These are phyloP conservation scores for Globisporangium takayamanum DNA, from an alignment of 352 stramenopile species.

Conservation along the genomic window DNA sequence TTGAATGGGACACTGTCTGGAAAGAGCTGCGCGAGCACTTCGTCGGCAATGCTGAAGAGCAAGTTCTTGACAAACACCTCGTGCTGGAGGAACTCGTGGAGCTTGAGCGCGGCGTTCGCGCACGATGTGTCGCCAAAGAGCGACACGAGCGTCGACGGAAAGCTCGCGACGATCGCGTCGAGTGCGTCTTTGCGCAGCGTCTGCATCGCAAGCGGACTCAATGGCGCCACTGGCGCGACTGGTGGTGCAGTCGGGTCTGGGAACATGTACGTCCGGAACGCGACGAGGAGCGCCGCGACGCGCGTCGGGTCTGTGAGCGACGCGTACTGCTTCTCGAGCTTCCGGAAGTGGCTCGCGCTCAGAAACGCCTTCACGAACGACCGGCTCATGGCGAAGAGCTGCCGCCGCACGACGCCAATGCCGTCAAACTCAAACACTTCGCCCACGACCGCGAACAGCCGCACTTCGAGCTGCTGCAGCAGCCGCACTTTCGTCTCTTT, in stretches of 20 bases:
- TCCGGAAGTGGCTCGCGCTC: slow-evolving; percentile 72
- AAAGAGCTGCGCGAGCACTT: slow-evolving; percentile 73
- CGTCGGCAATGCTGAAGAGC: slow-evolving; percentile 71
- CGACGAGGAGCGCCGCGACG: slow-evolving; percentile 42
- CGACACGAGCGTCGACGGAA: slow-evolving; percentile 63
- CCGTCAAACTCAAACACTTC: slow-evolving; percentile 85
- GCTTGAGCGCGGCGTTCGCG: slow-evolving; percentile 70
- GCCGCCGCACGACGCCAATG: slow-evolving; percentile 67
- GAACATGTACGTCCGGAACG: slow-evolving; percentile 62
- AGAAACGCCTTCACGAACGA: slow-evolving; percentile 81
- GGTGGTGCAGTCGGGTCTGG: slow-evolving; percentile 21
- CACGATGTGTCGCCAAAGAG: slow-evolving; percentile 74
- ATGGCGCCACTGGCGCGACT: slow-evolving; percentile 3
- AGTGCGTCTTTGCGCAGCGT: slow-evolving; percentile 53
- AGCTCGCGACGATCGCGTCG: slow-evolving; percentile 62
- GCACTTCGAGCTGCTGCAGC: slow-evolving; percentile 75
- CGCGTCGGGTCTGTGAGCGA: slow-evolving; percentile 72
- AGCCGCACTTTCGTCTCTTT: slow-evolving; percentile 81
- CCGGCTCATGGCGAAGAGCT: slow-evolving; percentile 80
- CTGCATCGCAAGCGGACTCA: slow-evolving; percentile 36
- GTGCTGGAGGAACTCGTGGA: slow-evolving; percentile 85
- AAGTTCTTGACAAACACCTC: slow-evolving; percentile 86
- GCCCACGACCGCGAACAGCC: slow-evolving; percentile 62
- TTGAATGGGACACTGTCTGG: slow-evolving; percentile 52
- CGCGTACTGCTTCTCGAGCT: slow-evolving; percentile 75